These are phyloP conservation scores for Eleusine indica DNA, from an alignment of 176 grass and related monocot species.

Conservation along the genomic window DNA sequence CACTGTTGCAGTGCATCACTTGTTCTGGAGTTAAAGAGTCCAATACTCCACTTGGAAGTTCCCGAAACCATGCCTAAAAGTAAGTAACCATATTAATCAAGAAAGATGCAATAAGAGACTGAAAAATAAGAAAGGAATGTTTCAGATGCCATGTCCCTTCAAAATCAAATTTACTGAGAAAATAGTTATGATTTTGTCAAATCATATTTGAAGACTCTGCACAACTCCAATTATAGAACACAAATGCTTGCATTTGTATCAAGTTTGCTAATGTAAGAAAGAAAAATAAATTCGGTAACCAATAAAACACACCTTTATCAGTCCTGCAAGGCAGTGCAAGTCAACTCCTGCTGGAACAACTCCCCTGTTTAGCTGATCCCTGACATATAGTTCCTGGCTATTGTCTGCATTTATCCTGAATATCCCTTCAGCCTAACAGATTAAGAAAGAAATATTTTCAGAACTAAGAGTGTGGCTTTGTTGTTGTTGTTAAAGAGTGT, in stretches of 20 bases:
- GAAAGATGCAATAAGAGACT: slow-evolving; percentile 11
- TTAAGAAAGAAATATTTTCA: slow-evolving; percentile 36
- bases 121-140: not conserved
- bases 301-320: slow-evolving; percentile 73
- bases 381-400: slow-evolving; percentile 78
- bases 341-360: slow-evolving; percentile 84
- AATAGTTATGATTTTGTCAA: not conserved
- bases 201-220: slow-evolving; percentile 10
- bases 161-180: not conserved
- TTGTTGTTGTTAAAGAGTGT: no score
- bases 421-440: slow-evolving; percentile 83
- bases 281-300: not conserved
- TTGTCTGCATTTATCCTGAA: slow-evolving; percentile 99
- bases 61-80: slow-evolving; percentile 86
- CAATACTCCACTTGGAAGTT: slow-evolving; percentile 81
- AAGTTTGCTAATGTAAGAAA: not conserved
- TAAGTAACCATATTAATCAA: slow-evolving; percentile 19
- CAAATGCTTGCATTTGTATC: no score
- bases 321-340: slow-evolving; percentile 77
- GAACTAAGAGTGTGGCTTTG: not conserved
- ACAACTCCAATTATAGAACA: not conserved
- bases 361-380: slow-evolving; percentile 82
- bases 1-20: slow-evolving; percentile 89
- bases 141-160: not conserved
- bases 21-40: slow-evolving; percentile 78